phyloP scores from a whole-genome alignment of 257 asterid genomes.

The Nicotiana tomentosiformis region DNA sequence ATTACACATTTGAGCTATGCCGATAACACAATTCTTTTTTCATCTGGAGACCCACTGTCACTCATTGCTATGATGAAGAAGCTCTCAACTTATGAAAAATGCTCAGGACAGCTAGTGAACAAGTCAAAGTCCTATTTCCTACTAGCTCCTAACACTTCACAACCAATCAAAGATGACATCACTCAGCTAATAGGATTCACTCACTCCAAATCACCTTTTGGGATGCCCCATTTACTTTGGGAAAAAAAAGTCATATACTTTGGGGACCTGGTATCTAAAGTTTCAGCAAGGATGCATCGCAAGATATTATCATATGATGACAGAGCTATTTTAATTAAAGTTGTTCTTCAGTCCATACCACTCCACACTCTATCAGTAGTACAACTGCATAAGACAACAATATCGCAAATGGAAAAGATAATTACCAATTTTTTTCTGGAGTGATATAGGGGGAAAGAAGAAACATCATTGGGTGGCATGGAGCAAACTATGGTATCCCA shows the following conservation, averaged over 20 bases:
- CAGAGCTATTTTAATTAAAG: not conserved
- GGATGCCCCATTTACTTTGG: not conserved
- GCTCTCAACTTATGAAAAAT: too few relatives aligned
- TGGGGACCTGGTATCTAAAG: not conserved
- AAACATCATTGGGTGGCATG: not conserved
- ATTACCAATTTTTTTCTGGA: not conserved
- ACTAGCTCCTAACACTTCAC: not conserved
- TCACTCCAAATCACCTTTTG: not conserved
- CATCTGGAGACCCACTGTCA: not conserved
- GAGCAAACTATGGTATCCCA: not conserved
- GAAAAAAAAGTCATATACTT: not conserved
- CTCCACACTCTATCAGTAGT: not conserved
- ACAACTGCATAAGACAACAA: not conserved
- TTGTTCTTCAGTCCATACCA: not conserved
- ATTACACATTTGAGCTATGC: not conserved
- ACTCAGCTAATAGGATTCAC: not conserved
- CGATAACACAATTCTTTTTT: not conserved
- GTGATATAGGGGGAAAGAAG: not conserved
- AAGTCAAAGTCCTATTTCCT: not conserved
- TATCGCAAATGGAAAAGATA: not conserved
- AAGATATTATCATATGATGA: not conserved
- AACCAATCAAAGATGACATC: too few relatives aligned
- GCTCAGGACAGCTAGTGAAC: not conserved
- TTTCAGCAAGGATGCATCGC: not conserved
- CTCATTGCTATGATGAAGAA: not conserved